phyloP scores from a whole-genome alignment of 2,329 filamentous ascomycete species.

The Xylariales sp. region DNA sequence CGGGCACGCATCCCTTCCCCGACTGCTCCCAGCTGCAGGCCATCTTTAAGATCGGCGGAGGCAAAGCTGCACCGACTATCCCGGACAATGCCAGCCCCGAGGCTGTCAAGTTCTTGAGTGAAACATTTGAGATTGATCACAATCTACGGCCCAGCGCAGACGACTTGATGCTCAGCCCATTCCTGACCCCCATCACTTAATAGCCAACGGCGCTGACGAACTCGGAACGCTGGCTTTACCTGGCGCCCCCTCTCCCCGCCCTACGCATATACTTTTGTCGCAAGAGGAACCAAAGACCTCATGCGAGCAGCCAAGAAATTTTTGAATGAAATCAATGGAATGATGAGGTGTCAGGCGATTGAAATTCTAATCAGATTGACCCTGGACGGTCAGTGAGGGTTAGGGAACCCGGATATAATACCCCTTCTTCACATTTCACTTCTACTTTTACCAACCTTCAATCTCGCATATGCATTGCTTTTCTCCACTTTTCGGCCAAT shows the following conservation, averaged over 20 bases:
- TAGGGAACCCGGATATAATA: too few relatives aligned
- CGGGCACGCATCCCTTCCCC: constrained; percentile 90
- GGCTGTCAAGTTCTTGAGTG: constrained; percentile 74
- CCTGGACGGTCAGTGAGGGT: too few relatives aligned
- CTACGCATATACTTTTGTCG: too few relatives aligned
- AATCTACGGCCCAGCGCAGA: constrained; percentile 88
- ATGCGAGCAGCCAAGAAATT: too few relatives aligned
- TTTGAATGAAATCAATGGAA: too few relatives aligned
- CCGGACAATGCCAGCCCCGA: constrained; percentile 83
- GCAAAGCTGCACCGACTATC: constrained; percentile 80
- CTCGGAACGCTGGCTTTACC: background rate
- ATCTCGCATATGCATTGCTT: background rate
- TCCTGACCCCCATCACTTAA: constrained; percentile 68
- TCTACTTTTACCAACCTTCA: too few relatives aligned
- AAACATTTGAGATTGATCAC: constrained; percentile 95
- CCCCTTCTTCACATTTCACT: too few relatives aligned
- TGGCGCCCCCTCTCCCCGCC: too few relatives aligned
- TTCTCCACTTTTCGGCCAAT: background rate
- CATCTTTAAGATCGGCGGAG: constrained; percentile 95
- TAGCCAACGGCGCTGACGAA: constrained; percentile 8
- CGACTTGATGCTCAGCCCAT: constrained; percentile 79
- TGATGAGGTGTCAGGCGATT: too few relatives aligned
- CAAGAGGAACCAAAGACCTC: background rate
- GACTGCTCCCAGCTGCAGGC: constrained; percentile 96
- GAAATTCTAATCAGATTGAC: too few relatives aligned